phyloP scores from a whole-genome alignment of 1,284 basidiomycete genomes.

The Uromyces viciae-fabae region DNA sequence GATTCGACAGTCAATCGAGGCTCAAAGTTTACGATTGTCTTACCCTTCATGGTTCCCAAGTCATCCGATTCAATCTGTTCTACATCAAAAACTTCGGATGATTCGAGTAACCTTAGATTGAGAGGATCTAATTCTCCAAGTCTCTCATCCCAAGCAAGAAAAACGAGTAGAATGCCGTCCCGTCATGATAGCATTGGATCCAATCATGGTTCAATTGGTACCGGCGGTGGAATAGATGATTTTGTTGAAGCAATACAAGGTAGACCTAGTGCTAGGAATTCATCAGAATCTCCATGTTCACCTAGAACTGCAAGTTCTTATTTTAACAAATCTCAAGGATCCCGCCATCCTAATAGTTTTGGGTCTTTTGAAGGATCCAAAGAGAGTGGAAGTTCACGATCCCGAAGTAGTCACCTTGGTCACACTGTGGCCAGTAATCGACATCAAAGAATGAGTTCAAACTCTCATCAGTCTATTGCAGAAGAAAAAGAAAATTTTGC shows the following conservation, averaged over 20 bases:
- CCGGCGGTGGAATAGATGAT: slow-evolving; percentile 20
- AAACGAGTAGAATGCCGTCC: background rate
- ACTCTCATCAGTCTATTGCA: background rate
- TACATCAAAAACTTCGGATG: background rate
- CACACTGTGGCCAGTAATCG: background rate
- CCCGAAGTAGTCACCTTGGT: background rate
- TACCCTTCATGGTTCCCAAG: slow-evolving; percentile 53
- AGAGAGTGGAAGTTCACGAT: slow-evolving; percentile 13
- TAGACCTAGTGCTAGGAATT: background rate
- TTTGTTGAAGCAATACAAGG: slow-evolving; percentile 27
- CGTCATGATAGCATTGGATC: slow-evolving; percentile 8
- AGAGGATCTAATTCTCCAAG: background rate
- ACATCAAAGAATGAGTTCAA: background rate
- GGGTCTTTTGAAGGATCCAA: slow-evolving; percentile 1
- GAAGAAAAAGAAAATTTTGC: background rate
- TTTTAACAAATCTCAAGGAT: no score
- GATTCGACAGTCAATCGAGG: slow-evolving; percentile 56
- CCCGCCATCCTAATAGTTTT: background rate
- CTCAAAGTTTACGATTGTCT: slow-evolving; percentile 55
- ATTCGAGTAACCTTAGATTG: slow-evolving; percentile 4
- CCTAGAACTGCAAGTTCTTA: background rate
- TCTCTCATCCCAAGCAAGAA: background rate
- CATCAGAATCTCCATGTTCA: background rate
- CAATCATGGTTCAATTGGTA: slow-evolving; percentile 9
- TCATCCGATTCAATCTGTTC: background rate